Base-by-base conservation (phyloP, 1,284 basidiomycete genomes). In the Fistulina hepatica region DNA sequence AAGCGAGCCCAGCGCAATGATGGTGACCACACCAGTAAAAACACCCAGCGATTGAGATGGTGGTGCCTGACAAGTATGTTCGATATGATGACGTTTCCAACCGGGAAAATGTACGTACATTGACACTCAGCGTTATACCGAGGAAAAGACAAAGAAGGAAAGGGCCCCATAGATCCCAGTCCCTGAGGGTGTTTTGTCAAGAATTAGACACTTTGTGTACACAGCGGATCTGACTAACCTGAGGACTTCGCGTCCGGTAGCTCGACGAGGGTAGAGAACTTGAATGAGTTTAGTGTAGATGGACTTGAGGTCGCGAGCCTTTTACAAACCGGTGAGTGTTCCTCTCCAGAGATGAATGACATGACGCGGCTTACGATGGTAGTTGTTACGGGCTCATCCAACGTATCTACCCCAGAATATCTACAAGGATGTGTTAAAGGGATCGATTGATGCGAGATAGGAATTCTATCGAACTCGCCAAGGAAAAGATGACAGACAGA, bases 131-230 rank as follows among this genome's bases (percentile, higher is more conserved):
- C 63, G 94, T 79, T 36, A 92, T 84, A 28, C 83, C 88, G 10
- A 95, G 68, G 15, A 76, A 62, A 41, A 95, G 67, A 52, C 86
- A 93, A 37, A 95, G 71, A 25, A 94, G 71, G 6, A 95, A 68
- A 8, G 91, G 92, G 2, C 91, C 92, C 92, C 91, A 97, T 24
- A 97, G 68, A 59, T 97, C 91, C 92, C 92, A 97, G 52, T 95
- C 92, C 46, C 88, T 88, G 49, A 38, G 37, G 24, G 33, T 19
- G 33, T 12, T 21, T n/a, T 7, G 19, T 37, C 9, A 35, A 20
- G 13, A 11, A 26, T 22, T 17, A 15, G 11, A 34, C 33, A 17
- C 30, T 34, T n/a, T 30, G 28, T 16, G 7, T 20, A 8, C 11
- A 19, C 5, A 6, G 13, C n/a, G 21, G 20, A 11, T 3, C 25